These are phyloP conservation scores for Jacaranda copaia DNA, from an alignment of 257 asterid genomes.

Conservation along the genomic window DNA sequence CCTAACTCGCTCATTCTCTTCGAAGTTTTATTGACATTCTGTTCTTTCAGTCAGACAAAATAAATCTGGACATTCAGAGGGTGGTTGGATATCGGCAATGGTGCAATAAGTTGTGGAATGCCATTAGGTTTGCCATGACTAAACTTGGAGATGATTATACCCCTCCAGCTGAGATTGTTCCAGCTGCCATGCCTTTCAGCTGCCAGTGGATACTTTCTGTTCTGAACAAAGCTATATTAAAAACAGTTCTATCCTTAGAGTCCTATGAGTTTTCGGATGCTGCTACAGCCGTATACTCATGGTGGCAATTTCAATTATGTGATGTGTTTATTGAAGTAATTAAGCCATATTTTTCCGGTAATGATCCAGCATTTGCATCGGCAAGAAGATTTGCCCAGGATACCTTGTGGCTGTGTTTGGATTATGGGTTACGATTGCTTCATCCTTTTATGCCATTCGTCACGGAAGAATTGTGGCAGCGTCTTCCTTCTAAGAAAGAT, in stretches of 20 bases:
- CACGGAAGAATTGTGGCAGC: slow-evolving; percentile 98
- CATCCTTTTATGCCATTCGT: slow-evolving; percentile 98
- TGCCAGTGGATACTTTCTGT: slow-evolving; percentile 96
- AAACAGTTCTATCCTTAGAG: slow-evolving; percentile 69
- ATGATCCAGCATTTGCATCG: slow-evolving; percentile 52
- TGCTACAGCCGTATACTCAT: slow-evolving; percentile 81
- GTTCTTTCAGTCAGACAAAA: slow-evolving; percentile 82
- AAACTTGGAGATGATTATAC: slow-evolving; percentile 89
- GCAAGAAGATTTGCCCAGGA: slow-evolving; percentile 77
- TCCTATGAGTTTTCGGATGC: slow-evolving; percentile 91
- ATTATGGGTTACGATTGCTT: slow-evolving; percentile 80
- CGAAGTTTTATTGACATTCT: slow-evolving; percentile 16
- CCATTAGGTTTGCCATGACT: slow-evolving; percentile 91
- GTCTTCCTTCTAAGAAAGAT: slow-evolving; percentile 75
- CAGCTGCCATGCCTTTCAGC: slow-evolving; percentile 78
- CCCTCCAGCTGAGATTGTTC: slow-evolving; percentile 69
- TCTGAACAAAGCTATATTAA: slow-evolving; percentile 83
- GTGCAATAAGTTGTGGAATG: slow-evolving; percentile 99
- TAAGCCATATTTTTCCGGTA: slow-evolving; percentile 78
- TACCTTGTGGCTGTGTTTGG: slow-evolving; percentile 91
- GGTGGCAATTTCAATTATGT: slow-evolving; percentile 94
- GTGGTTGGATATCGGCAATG: slow-evolving; percentile 96
- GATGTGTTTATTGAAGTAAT: slow-evolving; percentile 95
- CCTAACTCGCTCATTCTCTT: slow-evolving; percentile 2
- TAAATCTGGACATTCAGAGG: slow-evolving; percentile 90